A percentile compares a stretch with the other conserved stretches of the same genome.
Evolutionary conservation across 2,329 filamentous ascomycete species (phyloP).

Genomic region (Fusarium luffae): DNA sequence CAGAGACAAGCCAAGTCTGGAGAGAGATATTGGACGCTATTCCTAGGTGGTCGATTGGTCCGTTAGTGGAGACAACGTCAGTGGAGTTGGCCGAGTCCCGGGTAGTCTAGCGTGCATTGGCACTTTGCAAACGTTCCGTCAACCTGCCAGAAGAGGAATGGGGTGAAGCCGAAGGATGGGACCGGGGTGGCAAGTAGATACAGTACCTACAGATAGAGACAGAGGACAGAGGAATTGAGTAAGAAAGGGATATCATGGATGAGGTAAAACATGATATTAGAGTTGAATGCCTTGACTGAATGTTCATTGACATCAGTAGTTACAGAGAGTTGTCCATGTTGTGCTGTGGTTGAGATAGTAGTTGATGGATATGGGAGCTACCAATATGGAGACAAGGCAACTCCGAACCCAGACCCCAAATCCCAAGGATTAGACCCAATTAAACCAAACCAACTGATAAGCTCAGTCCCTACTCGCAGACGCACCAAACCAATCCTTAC

Average conservation of each 20-base stretch:
- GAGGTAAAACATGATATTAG: no score
- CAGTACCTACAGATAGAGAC: background rate
- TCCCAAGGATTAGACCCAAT: background rate
- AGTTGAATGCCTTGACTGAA: no score
- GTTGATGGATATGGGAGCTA: background rate
- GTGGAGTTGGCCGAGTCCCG: slow-evolving; percentile 19
- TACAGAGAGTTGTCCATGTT: no score
- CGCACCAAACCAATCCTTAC: background rate
- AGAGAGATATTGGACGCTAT: slow-evolving; percentile 1
- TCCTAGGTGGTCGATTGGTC: slow-evolving; percentile 8
- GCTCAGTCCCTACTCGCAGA: slow-evolving; percentile 7
- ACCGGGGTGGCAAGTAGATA: slow-evolving; percentile 26
- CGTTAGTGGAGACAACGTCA: slow-evolving; percentile 31
- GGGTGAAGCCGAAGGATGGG: slow-evolving; percentile 36
- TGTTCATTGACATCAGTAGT: no score
- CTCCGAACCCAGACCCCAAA: slow-evolving; percentile 1
- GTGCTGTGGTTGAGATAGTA: no score
- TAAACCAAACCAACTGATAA: slow-evolving; percentile 23
- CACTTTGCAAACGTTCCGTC: slow-evolving; percentile 42
- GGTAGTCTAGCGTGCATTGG: slow-evolving; percentile 23
- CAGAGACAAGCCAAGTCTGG: background rate
- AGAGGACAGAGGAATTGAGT: background rate
- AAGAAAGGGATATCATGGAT: no score
- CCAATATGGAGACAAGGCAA: slow-evolving; percentile 5
- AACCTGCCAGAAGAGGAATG: slow-evolving; percentile 45